A percentile compares a stretch with the other conserved stretches of the same genome.
phyloP scores from a whole-genome alignment of 2,329 filamentous ascomycete species.

The Chaetomiaceae sp. region DNA sequence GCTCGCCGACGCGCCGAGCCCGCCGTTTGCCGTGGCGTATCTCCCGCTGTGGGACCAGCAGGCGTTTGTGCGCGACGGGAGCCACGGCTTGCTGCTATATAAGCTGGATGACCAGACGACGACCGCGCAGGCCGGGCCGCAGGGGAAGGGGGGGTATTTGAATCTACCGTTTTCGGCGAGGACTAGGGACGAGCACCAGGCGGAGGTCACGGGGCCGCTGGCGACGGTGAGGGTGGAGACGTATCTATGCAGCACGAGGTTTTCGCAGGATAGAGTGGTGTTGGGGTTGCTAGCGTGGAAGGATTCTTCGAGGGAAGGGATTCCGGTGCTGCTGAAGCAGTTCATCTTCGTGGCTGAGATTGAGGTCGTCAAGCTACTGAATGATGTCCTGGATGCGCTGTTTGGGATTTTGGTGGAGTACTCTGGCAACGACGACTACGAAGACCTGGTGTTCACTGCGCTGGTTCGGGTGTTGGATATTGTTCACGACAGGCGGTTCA shows the following conservation, averaged over 20 bases:
- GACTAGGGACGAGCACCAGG: constrained; percentile 58
- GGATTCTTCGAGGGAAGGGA: constrained; percentile 62
- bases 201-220: constrained; percentile 72
- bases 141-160: constrained; percentile 81
- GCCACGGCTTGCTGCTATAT: constrained; percentile 76
- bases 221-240: constrained; percentile 75
- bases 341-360: constrained; percentile 94
- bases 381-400: constrained; percentile 81
- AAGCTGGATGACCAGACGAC: constrained; percentile 88
- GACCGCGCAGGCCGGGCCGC: constrained; percentile 51
- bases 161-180: constrained; percentile 72
- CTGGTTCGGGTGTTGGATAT: constrained; percentile 87
- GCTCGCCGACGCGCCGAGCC: constrained; percentile 75
- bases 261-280: constrained; percentile 85
- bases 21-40: constrained; percentile 86
- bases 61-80: constrained; percentile 81
- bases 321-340: constrained; percentile 69
- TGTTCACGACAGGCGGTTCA: constrained; percentile 89
- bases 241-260: constrained; percentile 87
- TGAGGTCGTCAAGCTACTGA: constrained; percentile 90
- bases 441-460: constrained; percentile 86
- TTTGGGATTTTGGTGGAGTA: constrained; percentile 90
- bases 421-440: constrained; percentile 84
- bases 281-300: constrained; percentile 83
- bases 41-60: constrained; percentile 90